phyloP scores from a whole-genome alignment of 2,329 filamentous ascomycete species.

The Aquanectria penicillioides region DNA sequence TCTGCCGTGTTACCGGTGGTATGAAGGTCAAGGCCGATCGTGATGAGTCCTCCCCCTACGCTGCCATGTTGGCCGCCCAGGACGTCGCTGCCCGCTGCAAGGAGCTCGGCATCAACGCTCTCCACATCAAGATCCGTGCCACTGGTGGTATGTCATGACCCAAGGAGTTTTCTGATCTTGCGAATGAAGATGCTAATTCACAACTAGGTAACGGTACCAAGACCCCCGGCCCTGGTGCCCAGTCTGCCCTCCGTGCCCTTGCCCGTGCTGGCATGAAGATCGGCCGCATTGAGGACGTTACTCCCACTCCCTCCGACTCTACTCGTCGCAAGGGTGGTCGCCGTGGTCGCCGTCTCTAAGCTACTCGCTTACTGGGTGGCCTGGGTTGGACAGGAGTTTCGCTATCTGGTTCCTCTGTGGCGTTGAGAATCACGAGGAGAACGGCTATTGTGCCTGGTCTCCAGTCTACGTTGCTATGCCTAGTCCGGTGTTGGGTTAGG shows the following conservation, averaged over 20 bases:
- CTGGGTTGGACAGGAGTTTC: conserved; percentile 51
- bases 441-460: conserved; percentile 75
- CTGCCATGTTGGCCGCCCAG: conserved; percentile 99
- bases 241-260: conserved; percentile 98
- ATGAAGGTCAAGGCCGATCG: conserved; percentile 99
- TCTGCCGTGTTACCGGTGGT: conserved; percentile 99
- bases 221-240: conserved; percentile 98
- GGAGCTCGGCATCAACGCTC: conserved; percentile 82
- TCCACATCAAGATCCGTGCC: conserved; percentile 99
- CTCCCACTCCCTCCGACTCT: conserved; percentile 98
- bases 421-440: conserved; percentile 78
- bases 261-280: conserved; percentile 99
- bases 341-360: conserved; percentile 99
- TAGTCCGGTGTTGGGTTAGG: conserved; percentile 42
- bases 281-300: conserved; percentile 99
- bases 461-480: conserved; percentile 64
- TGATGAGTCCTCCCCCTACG: conserved; percentile 99
- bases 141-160: conserved; percentile 80
- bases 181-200: conserved; percentile 17
- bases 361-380: conserved; percentile 37
- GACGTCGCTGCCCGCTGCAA: conserved; percentile 90
- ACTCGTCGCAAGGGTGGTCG: conserved; percentile 99
- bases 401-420: conserved; percentile 66
- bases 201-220: conserved; percentile 93
- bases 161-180: neutral